A percentile compares a stretch with the other conserved stretches of the same genome.
Evolutionary conservation across 306 rosid genomes (phyloP).

Genomic region (Albizia julibrissin): DNA sequence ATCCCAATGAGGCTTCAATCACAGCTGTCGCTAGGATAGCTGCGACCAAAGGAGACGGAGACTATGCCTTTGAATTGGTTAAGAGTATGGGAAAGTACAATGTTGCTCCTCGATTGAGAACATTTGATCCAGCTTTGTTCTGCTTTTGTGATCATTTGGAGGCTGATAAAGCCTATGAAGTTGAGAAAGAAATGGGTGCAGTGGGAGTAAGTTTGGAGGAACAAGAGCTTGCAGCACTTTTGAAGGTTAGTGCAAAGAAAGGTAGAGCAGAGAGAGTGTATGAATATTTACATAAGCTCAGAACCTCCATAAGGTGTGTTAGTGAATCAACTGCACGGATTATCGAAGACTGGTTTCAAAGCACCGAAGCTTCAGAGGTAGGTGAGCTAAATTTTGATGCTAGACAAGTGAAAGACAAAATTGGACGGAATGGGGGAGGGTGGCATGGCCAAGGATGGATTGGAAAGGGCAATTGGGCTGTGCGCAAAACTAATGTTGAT

Average conservation of each 20-base stretch:
- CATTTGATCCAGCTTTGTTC: conserved; percentile 71
- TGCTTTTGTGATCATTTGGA: conserved; percentile 63
- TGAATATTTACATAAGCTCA: conserved; percentile 73
- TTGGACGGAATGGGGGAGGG: conserved; percentile 80
- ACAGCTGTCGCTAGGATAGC: conserved; percentile 76
- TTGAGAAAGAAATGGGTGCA: conserved; percentile 64
- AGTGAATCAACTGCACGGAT: conserved; percentile 50
- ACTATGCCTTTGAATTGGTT: conserved; percentile 60
- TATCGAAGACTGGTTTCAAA: conserved; percentile 77
- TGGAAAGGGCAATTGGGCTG: conserved; percentile 80
- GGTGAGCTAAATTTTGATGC: conserved; percentile 49
- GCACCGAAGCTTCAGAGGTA: conserved; percentile 48
- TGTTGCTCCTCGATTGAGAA: conserved; percentile 62
- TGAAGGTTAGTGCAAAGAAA: conserved; percentile 57
- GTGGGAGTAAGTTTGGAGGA: conserved; percentile 65
- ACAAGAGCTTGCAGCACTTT: conserved; percentile 62
- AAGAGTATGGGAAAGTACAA: conserved; percentile 48
- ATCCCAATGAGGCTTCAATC: conserved; percentile 81
- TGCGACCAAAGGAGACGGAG: conserved; percentile 67
- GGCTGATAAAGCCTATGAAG: conserved; percentile 76
- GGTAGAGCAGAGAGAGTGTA: conserved; percentile 69
- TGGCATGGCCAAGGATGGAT: conserved; percentile 96
- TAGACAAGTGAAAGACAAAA: conserved; percentile 43
- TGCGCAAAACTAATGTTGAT: conserved; percentile 46
- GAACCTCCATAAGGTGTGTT: conserved; percentile 62